Evolutionary conservation across 768 basidiomycete genomes (phyloP), one percentile per base, ranked within the genome.

Genomic region (Auriculariales sp.): DNA sequence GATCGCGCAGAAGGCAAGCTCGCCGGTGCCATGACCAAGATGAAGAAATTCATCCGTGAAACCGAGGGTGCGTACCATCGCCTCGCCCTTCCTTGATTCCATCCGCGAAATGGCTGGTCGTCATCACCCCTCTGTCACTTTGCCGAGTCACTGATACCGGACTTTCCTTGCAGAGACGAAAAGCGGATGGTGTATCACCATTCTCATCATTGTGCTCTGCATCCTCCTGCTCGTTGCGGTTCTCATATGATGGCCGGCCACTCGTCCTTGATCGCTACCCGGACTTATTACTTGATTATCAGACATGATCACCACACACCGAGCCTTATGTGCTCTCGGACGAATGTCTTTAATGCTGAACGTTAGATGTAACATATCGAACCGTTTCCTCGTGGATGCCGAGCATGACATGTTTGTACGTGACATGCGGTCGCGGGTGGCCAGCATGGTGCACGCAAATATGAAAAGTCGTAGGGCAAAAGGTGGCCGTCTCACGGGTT

Each of bases 101-200:
- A 17, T 33, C 17, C 32, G 22, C 36, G 19, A 32, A 11, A 34
- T 46, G 49, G 49, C 32, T 47, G 28, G 46, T 32, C 7, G 45
- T 15, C 32, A 31, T 31, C 44, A n/a, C 12, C 49, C 17, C 47
- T 10, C 11, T 24, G 11, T 30, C 34, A n/a, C 17, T 15, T 47
- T 14, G 30, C 28, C 10, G 7, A n/a, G 4, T 44, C 19, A 6
- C 22, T 35, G 17, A 15, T 5, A 51, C 59, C n/a, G 50, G 25
- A 24, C 47, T 33, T 47, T 47, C 12, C 3, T 34, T 4, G 27
- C 59, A 82, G 92, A 91, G 61, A 85, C 81, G 34, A 83, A 83
- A 53, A 90, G 87, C 30, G 85, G 86, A 28, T 95, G 87, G 82
- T 91, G 88, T 61, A 84, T 98, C 49, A 71, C 80, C 28, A 78